phyloP scores from a whole-genome alignment of 768 basidiomycete species.

The Termitomyces sp. region DNA sequence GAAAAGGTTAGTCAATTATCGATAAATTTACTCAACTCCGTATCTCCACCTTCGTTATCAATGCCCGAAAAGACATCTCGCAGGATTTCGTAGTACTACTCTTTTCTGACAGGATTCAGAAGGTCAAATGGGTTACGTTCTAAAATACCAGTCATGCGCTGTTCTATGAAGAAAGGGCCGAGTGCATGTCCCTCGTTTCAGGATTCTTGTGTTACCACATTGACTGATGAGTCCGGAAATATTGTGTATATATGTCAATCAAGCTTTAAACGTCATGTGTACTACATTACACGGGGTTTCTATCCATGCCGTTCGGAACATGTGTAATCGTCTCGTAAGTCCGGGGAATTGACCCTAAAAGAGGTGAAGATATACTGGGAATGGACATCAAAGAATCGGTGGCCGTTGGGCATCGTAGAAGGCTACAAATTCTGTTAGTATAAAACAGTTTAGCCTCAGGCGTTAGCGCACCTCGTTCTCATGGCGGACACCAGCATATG shows the following conservation, averaged over 20 bases:
- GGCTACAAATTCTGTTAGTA: neutral
- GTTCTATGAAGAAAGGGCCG: constrained; percentile 36
- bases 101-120: constrained; percentile 31
- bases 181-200: constrained; percentile 30
- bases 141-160: constrained; percentile 40
- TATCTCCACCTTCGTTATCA: constrained; percentile 35
- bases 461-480: neutral
- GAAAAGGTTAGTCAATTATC: constrained; percentile 36
- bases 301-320: neutral
- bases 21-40: constrained; percentile 35
- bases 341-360: neutral
- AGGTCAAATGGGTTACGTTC: constrained; percentile 41
- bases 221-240: neutral
- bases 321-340: neutral
- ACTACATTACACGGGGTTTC: neutral
- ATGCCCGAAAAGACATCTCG: constrained; percentile 35
- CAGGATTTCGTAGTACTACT: constrained; percentile 33
- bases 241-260: neutral
- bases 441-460: neutral
- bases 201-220: constrained; percentile 22
- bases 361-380: neutral
- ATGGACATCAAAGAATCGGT: neutral
- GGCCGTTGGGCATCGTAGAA: neutral
- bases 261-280: neutral
- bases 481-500: neutral